Conservation (phyloP, 257 asterid species). For the Galeopsis tetrahit region DNA sequence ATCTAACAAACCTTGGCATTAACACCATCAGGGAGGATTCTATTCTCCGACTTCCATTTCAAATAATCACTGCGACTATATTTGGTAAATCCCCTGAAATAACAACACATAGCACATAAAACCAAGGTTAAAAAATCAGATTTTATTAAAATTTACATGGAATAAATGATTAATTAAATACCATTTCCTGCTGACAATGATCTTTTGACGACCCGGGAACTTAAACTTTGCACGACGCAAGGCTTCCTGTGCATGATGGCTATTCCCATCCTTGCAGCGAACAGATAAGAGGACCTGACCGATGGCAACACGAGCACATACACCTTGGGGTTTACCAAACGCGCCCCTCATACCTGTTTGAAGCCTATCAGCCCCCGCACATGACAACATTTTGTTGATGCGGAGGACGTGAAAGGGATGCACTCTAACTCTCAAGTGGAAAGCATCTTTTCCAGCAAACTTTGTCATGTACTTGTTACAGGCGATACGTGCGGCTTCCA, state of each 20-base stretch:
- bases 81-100: conserved; percentile 44
- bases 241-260: conserved; percentile 47
- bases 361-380: conserved; percentile 56
- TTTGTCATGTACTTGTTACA: conserved; percentile 53
- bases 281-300: conserved; percentile 47
- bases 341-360: conserved; percentile 54
- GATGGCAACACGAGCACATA: conserved; percentile 34
- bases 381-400: conserved; percentile 50
- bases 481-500: conserved; percentile 39
- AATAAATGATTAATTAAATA: conserved; percentile 2
- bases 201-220: conserved; percentile 50
- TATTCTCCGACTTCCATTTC: conserved; percentile 35
- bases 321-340: conserved; percentile 47
- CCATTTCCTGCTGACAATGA: conserved; percentile 54
- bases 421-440: conserved; percentile 53
- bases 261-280: conserved; percentile 44
- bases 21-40: conserved; percentile 42
- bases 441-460: conserved; percentile 49
- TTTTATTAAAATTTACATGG: neutral
- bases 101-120: conserved; percentile 22
- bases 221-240: conserved; percentile 51
- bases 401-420: conserved; percentile 50
- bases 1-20: conserved; percentile 42
- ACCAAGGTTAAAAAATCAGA: neutral
- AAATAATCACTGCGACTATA: conserved; percentile 37